Conservation (phyloP, 2,329 filamentous ascomycete genomes). For the Sphaerulina musiva region DNA sequence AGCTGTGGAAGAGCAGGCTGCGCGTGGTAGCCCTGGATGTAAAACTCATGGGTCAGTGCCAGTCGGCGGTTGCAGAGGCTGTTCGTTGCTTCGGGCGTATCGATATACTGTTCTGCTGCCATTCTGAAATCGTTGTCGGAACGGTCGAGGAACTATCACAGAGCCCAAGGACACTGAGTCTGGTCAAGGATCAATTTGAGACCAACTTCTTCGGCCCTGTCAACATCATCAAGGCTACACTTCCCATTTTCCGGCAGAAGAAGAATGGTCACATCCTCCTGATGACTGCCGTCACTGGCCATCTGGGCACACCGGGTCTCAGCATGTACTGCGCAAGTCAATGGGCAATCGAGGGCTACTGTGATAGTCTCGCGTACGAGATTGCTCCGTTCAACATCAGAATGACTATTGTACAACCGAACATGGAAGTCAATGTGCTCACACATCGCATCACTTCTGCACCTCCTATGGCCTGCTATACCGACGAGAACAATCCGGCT, state of each 20-base stretch:
- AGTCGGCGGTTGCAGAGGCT: slow-evolving; percentile 79
- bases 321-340: slow-evolving; percentile 86
- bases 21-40: slow-evolving; percentile 55
- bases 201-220: slow-evolving; percentile 91
- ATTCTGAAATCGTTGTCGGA: slow-evolving; percentile 81
- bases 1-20: slow-evolving; percentile 67
- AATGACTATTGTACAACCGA: slow-evolving; percentile 90
- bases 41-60: slow-evolving; percentile 62
- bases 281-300: slow-evolving; percentile 81
- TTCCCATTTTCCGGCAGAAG: slow-evolving; percentile 72
- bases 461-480: slow-evolving; percentile 66
- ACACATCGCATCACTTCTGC: slow-evolving; percentile 82
- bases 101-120: slow-evolving; percentile 85
- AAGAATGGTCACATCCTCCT: slow-evolving; percentile 85
- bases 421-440: slow-evolving; percentile 81
- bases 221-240: slow-evolving; percentile 84
- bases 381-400: slow-evolving; percentile 94
- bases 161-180: slow-evolving; percentile 62
- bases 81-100: slow-evolving; percentile 77
- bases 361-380: slow-evolving; percentile 89
- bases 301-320: slow-evolving; percentile 87
- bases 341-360: slow-evolving; percentile 93
- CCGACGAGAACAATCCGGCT: slow-evolving; percentile 63
- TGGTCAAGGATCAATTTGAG: slow-evolving; percentile 88
- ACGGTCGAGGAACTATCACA: slow-evolving; percentile 84